Conservation (phyloP, 805 yeast genomes). For the Starmerella apicola region DNA sequence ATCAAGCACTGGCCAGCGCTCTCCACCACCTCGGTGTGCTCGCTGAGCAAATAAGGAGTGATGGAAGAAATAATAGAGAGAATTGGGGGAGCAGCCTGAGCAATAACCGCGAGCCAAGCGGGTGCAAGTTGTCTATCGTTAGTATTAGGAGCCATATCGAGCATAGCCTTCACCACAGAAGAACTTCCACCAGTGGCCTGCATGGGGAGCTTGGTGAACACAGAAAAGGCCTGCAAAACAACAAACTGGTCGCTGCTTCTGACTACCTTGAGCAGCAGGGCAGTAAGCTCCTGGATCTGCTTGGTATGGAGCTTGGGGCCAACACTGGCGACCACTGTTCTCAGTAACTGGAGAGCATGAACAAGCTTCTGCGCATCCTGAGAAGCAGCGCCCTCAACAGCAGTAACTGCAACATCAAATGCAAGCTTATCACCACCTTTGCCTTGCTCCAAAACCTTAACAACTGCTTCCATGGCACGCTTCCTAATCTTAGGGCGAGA, state of each 20-base stretch:
- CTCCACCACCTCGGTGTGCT: conserved; percentile 46
- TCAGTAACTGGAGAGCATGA: conserved; percentile 66
- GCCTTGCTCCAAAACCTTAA: conserved; percentile 46
- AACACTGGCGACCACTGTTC: conserved; percentile 41
- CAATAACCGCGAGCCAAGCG: conserved; percentile 89
- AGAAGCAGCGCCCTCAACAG: conserved; percentile 45
- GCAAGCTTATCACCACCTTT: conserved; percentile 68
- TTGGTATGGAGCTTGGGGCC: conserved; percentile 61
- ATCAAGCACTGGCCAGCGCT: conserved; percentile 82
- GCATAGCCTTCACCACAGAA: conserved; percentile 55
- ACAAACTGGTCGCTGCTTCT: conserved; percentile 74
- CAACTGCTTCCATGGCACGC: conserved; percentile 86
- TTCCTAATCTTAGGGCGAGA: conserved; percentile 90
- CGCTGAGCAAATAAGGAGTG: conserved; percentile 45
- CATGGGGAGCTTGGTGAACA: conserved; percentile 70
- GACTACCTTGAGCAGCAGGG: conserved; percentile 58
- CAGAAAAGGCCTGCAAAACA: conserved; percentile 69
- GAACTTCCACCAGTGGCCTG: conserved; percentile 35
- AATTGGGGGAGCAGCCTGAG: conserved; percentile 57
- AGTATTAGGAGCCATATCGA: conserved; percentile 67
- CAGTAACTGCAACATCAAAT: conserved; percentile 62
- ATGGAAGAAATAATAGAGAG: conserved; percentile 48
- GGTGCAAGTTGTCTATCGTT: conserved; percentile 81
- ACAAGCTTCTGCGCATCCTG: conserved; percentile 36
- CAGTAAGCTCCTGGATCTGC: conserved; percentile 61